phyloP scores from a whole-genome alignment of 148 eudicot species.

The Nepenthes gracilis region DNA sequence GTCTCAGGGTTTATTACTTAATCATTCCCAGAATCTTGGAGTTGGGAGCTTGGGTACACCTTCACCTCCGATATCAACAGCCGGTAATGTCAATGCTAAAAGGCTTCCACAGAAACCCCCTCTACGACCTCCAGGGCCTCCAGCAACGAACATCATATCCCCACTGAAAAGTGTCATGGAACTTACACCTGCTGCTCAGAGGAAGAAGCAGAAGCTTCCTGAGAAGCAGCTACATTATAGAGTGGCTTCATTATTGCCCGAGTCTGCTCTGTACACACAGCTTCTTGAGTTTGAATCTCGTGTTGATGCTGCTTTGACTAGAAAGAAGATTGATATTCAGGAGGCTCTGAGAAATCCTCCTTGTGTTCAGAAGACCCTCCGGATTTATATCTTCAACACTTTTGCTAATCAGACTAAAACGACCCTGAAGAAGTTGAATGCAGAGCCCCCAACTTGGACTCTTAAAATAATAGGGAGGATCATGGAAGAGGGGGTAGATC shows the following conservation, averaged over 20 bases:
- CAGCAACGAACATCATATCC: conserved; percentile 29
- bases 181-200: conserved; percentile 59
- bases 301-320: conserved; percentile 70
- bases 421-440: conserved; percentile 59
- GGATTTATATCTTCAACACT: conserved; percentile 84
- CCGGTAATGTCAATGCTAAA: conserved; percentile 30
- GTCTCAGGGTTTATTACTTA: conserved; percentile 50
- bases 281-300: conserved; percentile 94
- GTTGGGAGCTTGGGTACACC: conserved; percentile 29
- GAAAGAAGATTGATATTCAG: conserved; percentile 90
- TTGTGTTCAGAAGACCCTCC: conserved; percentile 70
- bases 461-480: conserved; percentile 84
- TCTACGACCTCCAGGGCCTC: conserved; percentile 49
- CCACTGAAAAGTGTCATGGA: conserved; percentile 65
- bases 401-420: conserved; percentile 66
- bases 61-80: conserved; percentile 22
- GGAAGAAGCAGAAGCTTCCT: conserved; percentile 77
- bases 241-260: conserved; percentile 81
- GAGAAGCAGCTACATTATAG: conserved; percentile 63
- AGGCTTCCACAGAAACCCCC: conserved; percentile 67
- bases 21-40: conserved; percentile 43
- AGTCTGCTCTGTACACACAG: conserved; percentile 85
- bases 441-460: conserved; percentile 88
- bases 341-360: conserved; percentile 82
- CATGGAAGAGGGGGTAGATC: conserved; percentile 80